These are phyloP conservation scores for Liquidambar formosana DNA, from an alignment of 164 flowering plant genomes.

Conservation along the genomic window DNA sequence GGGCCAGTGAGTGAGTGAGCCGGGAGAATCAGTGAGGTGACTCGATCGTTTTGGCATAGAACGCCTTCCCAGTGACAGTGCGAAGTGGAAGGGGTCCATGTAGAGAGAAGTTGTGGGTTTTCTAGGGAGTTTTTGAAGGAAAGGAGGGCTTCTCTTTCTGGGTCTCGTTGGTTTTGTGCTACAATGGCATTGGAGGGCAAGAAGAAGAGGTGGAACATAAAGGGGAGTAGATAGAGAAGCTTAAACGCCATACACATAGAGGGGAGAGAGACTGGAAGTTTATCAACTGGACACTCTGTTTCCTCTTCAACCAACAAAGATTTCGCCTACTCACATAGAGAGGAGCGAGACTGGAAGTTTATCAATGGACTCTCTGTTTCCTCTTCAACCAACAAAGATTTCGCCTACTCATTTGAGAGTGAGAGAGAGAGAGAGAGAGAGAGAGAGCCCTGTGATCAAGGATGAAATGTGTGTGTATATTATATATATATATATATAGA, in stretches of 20 bases:
- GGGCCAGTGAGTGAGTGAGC: constrained; percentile 44
- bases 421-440: too few species aligned
- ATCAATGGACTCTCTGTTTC: too few species aligned
- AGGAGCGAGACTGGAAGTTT: too few species aligned
- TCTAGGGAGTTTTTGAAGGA: constrained; percentile 51
- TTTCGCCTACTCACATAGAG: too few species aligned
- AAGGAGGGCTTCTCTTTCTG: constrained; percentile 38
- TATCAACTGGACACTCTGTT: too few species aligned
- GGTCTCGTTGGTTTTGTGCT: constrained; percentile 12
- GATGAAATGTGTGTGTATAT: too few species aligned
- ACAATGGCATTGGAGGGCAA: constrained; percentile 8
- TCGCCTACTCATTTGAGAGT: too few species aligned
- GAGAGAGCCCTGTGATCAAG: too few species aligned
- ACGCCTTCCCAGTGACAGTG: constrained; percentile 71
- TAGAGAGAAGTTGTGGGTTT: constrained; percentile 39
- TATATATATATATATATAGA: too few species aligned
- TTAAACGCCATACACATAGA: constrained; percentile 26
- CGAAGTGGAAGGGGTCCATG: constrained; percentile 41
- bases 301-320: too few species aligned
- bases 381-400: too few species aligned
- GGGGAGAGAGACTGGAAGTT: too few species aligned
- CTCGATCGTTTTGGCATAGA: constrained; percentile 40
- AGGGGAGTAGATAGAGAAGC: background rate
- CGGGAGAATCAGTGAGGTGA: constrained; percentile 46
- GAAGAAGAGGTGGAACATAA: constrained; percentile 8